These are phyloP conservation scores for Colletotrichum lentis DNA, from an alignment of 2,329 filamentous ascomycete genomes.

Conservation along the genomic window DNA sequence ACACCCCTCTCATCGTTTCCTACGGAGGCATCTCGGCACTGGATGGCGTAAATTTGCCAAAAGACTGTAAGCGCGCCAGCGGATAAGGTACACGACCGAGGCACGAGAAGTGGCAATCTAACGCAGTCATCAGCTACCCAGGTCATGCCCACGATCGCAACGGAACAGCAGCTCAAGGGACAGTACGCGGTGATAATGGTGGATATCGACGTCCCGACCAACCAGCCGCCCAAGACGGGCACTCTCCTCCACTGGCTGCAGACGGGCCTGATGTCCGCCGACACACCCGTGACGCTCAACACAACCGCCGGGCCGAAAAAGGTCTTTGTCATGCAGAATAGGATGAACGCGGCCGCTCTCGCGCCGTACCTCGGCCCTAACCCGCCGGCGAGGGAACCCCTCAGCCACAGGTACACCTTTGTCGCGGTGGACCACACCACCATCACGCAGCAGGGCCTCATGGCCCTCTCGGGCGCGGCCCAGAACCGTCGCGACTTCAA, in stretches of 20 bases:
- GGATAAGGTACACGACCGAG: background rate
- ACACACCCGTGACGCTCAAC: conserved; percentile 42
- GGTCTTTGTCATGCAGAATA: conserved; percentile 48
- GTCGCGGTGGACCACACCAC: conserved; percentile 51
- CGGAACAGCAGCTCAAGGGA: conserved; percentile 36
- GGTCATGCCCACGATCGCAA: conserved; percentile 34
- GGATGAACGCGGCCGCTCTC: conserved; percentile 32
- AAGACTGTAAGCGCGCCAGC: conserved; percentile 46
- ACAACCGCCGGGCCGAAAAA: conserved; percentile 41
- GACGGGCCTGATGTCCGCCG: conserved; percentile 48
- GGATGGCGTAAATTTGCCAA: conserved; percentile 51
- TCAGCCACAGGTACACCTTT: conserved; percentile 52
- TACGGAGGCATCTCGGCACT: conserved; percentile 49
- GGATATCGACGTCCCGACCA: conserved; percentile 57
- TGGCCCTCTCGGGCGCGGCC: conserved; percentile 44
- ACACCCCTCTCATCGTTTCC: conserved; percentile 51
- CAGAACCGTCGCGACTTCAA: conserved; percentile 47
- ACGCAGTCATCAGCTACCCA: conserved; percentile 27
- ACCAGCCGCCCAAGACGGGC: conserved; percentile 47
- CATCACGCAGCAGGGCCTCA: conserved; percentile 41
- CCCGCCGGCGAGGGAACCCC: conserved; percentile 49
- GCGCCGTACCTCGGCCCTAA: conserved; percentile 49
- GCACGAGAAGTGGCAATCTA: background rate
- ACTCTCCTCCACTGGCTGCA: conserved; percentile 60
- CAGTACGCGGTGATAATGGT: conserved; percentile 53